Evolutionary conservation across 441 rosid genomes (phyloP).

Genomic region (Lepidium campestre): DNA sequence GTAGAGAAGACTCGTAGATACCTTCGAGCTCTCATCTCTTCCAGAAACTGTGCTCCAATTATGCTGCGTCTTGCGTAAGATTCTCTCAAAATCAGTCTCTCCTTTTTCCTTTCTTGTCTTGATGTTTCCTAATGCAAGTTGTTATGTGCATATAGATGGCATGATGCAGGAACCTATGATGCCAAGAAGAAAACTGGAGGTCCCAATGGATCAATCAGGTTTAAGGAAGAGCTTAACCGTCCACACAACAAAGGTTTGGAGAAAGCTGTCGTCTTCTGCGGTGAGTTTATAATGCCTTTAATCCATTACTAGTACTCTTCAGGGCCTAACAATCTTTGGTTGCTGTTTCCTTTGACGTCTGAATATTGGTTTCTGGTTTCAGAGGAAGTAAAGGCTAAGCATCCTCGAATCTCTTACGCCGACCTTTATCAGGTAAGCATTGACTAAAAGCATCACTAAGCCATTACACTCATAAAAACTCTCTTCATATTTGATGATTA

Average conservation of each 20-base stretch:
- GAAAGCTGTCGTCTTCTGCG: conserved; percentile 65
- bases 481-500: neutral
- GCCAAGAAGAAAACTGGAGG: conserved; percentile 74
- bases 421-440: conserved; percentile 73
- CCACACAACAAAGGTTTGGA: conserved; percentile 46
- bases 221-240: conserved; percentile 44
- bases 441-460: neutral
- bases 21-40: conserved; percentile 72
- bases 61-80: conserved; percentile 89
- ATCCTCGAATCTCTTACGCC: conserved; percentile 62
- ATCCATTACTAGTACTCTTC: neutral
- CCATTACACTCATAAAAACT: neutral
- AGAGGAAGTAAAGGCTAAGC: conserved; percentile 64
- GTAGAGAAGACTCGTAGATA: conserved; percentile 63
- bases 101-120: neutral
- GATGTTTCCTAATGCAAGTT: neutral
- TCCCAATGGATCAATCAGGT: conserved; percentile 75
- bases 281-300: conserved; percentile 32
- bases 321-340: neutral
- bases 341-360: conserved; percentile 5
- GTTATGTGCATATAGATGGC: conserved; percentile 50
- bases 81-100: conserved; percentile 5
- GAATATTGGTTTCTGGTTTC: conserved; percentile 21
- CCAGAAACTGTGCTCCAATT: conserved; percentile 64
- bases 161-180: conserved; percentile 91